Base-by-base conservation (phyloP, 1,284 basidiomycete species). In the Testicularia cyperi region DNA sequence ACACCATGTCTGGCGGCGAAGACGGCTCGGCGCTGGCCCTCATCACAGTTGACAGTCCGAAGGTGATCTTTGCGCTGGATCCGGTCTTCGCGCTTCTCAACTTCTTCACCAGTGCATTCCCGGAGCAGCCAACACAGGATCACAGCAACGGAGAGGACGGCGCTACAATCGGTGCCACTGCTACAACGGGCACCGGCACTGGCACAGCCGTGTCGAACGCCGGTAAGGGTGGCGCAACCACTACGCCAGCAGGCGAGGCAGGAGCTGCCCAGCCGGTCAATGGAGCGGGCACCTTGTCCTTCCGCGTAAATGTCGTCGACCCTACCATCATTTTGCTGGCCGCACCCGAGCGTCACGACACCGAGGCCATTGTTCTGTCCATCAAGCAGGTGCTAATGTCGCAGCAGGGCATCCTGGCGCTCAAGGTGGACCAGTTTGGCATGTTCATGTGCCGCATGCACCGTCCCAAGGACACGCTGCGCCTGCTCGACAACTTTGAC, bases 391-490 rank as follows among this genome's bases (percentile, higher is more conserved):
- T 97, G 18, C 80, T 90, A n/a, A 77, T 98, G 49, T 90, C 92
- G 10, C 91, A 95, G 75, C 94, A 96, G 86, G 86, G 86, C 15
- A 85, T 94, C 25, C 74, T 92, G 60, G 89, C 91, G 1, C 79
- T 98, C 55, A 90, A 84, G 44, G 80, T 98, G 28, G 85, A 83
- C 47, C 83, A 83, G 41, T 81, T 97, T 9, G 95, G 94, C 30
- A 96, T 99, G 92, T 96, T 92, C 14, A 82, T 98, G 31, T 85
- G 87, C 55, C 35, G 64, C 13, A 98, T 99, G 92, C 89, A 89
- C 62, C 83, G 83, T 55, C 82, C 84, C 29, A 81, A 85, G 3
- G 94, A 98, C 58, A 86, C 84, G 30, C 87, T 94, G 32, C 85
- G 90, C 28, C 91, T 99, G 79, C 80, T 99, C 62, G 95, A 98